A percentile compares a stretch with the other conserved stretches of the same genome.
Conservation (phyloP, 352 stramenopile species). For the Phytopythium montanum region DNA sequence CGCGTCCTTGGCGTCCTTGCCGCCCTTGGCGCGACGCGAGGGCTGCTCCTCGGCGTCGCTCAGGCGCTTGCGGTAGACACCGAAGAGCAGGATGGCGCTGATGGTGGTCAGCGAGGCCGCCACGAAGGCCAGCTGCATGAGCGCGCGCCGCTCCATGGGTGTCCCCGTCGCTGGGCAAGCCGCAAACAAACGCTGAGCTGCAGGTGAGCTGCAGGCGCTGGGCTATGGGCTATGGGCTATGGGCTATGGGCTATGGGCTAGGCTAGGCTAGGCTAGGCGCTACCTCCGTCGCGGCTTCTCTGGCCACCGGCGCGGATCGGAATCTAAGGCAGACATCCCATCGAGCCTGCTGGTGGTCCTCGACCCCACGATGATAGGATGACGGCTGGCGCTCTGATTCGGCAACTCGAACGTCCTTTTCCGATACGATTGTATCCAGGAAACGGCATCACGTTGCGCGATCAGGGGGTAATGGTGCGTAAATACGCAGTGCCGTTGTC, state of each 20-base stretch:
- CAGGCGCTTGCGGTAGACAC: constrained; percentile 41
- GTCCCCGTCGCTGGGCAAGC: neutral
- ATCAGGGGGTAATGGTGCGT: neutral
- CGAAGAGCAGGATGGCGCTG: constrained; percentile 51
- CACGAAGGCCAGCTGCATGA: constrained; percentile 68
- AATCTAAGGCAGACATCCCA: neutral
- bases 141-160: constrained; percentile 39
- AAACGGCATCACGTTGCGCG: neutral
- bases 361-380: neutral
- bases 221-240: no score
- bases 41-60: constrained; percentile 14
- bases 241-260: no score
- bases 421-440: no score
- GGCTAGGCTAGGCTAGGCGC: no score
- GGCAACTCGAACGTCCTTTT: neutral
- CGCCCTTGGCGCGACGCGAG: constrained; percentile 13
- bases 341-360: constrained; percentile 2
- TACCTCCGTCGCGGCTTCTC: neutral
- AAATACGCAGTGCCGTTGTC: neutral
- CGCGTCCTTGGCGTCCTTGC: constrained; percentile 19
- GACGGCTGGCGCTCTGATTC: neutral
- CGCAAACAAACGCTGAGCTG: no score
- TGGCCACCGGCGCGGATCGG: neutral
- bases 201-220: no score
- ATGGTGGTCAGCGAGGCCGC: constrained; percentile 69